Evolutionary conservation across 352 stramenopile genomes (phyloP), one percentile per base, ranked within the genome.

Genomic region (Phytophthora melonis): DNA sequence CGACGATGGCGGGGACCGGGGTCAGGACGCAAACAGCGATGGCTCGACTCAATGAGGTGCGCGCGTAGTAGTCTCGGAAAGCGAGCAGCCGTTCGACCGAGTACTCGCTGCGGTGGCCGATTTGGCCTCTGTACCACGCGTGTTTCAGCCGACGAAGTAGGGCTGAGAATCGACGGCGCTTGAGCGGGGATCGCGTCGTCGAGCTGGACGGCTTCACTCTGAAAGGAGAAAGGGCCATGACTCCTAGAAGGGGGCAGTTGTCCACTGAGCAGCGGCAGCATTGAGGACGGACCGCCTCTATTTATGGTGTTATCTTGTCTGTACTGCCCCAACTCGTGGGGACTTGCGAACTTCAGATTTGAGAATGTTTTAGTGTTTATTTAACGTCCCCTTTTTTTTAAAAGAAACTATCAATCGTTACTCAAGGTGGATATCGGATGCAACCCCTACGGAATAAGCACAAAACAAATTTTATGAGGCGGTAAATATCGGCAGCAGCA

Each of bases 21-120:
- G 57, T 66, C 16, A 71, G 36, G 14, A 59, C 25, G 16, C 56
- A 66, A 47, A 66, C 56, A 9, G 45, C 47, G 10, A 54, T 23
- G n/a, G 27, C 65, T 19, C 58, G 65, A 60, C 16, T 16, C n/a
- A 66, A 39, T 10, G 65, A 66, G 8, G 65, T 54, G n/a, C 56
- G 43, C 9, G 39, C 16, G 23, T 71, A 66, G 16, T 71, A 71
- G 27, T 72, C 66, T 45, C 50, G 54, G 41, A 56, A 74, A 41
- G 67, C 53, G 11, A 74, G 19, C 14, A 69, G 18, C 1, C 56
- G 61, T 49, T 72, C 66, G 19, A 70, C 54, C 0, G 64, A 71
- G 14, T 71, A 71, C 30, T 65, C 55, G 18, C 64, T 66, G 19
- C 65, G 56, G 14, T 72, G 57, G 19, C 65, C 65, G 27, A 66